phyloP scores from a whole-genome alignment of 192 early-diverging fungal genomes.

The Rhizophagus clarus region DNA sequence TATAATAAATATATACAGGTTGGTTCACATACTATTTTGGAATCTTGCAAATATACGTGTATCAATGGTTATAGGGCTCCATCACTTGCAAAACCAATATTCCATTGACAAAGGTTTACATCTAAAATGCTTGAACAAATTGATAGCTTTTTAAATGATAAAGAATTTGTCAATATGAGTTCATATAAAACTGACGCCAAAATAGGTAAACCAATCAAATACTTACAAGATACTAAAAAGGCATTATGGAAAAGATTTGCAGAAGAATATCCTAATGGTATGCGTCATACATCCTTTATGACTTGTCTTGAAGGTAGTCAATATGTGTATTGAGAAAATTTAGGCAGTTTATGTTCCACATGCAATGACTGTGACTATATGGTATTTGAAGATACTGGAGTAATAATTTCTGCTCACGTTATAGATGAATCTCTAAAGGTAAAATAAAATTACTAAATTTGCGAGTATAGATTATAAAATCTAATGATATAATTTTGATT shows the following conservation, averaged over 20 bases:
- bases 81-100: neutral
- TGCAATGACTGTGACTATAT: slow-evolving; percentile 10
- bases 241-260: no score
- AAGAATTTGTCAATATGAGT: no score
- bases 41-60: neutral
- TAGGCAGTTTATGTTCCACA: no score
- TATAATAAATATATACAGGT: neutral
- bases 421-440: neutral
- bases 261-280: neutral
- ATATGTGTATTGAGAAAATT: neutral
- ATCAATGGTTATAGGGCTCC: neutral
- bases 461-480: neutral
- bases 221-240: no score
- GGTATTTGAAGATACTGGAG: slow-evolving; percentile 13
- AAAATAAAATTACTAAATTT: neutral
- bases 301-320: neutral
- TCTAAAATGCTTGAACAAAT: slow-evolving; percentile 9
- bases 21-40: neutral
- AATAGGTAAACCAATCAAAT: no score
- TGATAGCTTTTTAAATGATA: neutral
- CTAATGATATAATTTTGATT: no score
- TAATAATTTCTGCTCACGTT: neutral
- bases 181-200: no score
- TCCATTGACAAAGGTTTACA: neutral
- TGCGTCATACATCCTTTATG: neutral